A percentile compares a stretch with the other conserved stretches of the same genome.
Evolutionary conservation across 2,329 filamentous ascomycete genomes (phyloP).

Genomic region (Penicillium corylophilum): DNA sequence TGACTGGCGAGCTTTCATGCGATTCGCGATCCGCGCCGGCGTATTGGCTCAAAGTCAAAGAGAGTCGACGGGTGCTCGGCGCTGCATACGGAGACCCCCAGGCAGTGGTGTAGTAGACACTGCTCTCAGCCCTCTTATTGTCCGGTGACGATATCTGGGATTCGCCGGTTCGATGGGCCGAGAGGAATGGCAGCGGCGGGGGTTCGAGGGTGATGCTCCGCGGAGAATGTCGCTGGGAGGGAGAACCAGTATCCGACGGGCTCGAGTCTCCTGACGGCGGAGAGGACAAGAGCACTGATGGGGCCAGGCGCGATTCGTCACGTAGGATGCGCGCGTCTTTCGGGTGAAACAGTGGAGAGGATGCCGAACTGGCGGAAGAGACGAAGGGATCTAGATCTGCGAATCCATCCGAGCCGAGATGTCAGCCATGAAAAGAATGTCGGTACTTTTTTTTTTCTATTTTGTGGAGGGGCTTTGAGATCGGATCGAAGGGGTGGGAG

Average conservation of each 20-base stretch:
- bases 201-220: conserved; percentile 30
- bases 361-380: conserved; percentile 40
- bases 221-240: conserved; percentile 29
- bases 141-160: conserved; percentile 42
- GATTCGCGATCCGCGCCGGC: conserved; percentile 41
- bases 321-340: conserved; percentile 27
- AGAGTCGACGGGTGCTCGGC: conserved; percentile 48
- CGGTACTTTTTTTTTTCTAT: not conserved
- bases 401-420: conserved; percentile 13
- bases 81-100: conserved; percentile 91
- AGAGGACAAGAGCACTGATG: conserved; percentile 33
- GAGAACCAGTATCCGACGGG: conserved; percentile 36
- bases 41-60: conserved; percentile 46
- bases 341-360: conserved; percentile 32
- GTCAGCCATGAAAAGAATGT: not conserved
- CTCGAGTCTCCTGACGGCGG: conserved; percentile 39
- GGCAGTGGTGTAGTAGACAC: conserved; percentile 68
- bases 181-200: conserved; percentile 32
- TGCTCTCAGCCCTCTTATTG: conserved; percentile 48
- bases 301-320: conserved; percentile 33
- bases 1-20: conserved; percentile 35
- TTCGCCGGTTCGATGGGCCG: conserved; percentile 34
- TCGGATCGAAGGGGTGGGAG: conserved; percentile 5
- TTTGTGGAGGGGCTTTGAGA: conserved; percentile 9
- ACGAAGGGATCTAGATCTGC: conserved; percentile 40